These are phyloP conservation scores for Aspergillus fischeri DNA, from an alignment of 2,329 filamentous ascomycete species.

Conservation along the genomic window DNA sequence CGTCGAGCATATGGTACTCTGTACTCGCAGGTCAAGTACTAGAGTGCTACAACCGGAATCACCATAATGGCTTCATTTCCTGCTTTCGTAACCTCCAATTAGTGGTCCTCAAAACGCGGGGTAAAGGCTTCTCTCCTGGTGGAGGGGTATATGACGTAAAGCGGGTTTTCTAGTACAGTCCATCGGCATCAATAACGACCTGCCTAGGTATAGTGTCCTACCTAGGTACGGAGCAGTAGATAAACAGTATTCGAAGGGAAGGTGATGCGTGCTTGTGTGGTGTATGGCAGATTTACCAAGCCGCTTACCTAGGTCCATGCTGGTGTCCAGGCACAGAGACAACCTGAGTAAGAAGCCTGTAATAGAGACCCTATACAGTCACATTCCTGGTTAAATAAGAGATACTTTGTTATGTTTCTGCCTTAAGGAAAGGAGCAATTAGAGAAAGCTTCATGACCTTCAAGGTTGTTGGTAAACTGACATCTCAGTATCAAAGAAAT, in stretches of 20 bases:
- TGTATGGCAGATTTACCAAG: not conserved
- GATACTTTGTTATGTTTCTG: not conserved
- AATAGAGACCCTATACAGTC: not conserved
- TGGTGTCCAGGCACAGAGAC: not conserved
- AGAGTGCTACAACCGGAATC: not conserved
- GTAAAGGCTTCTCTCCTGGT: not conserved
- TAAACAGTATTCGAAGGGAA: not conserved
- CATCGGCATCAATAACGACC: not conserved
- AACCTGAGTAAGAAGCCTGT: not conserved
- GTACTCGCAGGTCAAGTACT: not conserved
- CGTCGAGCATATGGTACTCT: not conserved
- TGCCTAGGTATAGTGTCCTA: too few relatives aligned
- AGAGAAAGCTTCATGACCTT: not conserved
- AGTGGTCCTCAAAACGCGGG: not conserved
- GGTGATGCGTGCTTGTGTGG: not conserved
- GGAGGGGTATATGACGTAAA: not conserved
- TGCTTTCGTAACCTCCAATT: too few relatives aligned
- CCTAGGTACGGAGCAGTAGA: not conserved
- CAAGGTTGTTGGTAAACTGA: not conserved
- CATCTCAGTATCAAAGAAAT: not conserved
- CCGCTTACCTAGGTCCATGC: not conserved
- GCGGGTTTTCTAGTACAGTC: not conserved
- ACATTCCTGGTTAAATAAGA: not conserved
- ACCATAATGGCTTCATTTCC: too few relatives aligned
- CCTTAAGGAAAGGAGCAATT: not conserved